These are phyloP conservation scores for Tylopilus sp. DNA, from an alignment of 1,284 basidiomycete genomes.

Conservation along the genomic window DNA sequence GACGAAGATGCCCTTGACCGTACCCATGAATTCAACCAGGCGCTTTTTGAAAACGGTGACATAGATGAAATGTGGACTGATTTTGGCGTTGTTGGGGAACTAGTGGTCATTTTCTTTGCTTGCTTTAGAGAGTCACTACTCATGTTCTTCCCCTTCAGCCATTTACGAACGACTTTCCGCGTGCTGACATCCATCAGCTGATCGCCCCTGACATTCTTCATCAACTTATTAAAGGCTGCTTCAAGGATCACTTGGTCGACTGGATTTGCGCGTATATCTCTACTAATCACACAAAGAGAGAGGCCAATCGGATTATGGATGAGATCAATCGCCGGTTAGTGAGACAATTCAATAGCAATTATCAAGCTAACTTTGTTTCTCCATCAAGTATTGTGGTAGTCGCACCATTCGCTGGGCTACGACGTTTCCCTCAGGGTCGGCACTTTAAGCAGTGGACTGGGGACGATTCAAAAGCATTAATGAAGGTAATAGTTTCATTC, in stretches of 20 bases:
- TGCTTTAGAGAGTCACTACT: too few relatives aligned
- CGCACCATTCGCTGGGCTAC: neutral
- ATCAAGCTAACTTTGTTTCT: conserved; percentile 5
- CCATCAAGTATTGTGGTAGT: neutral
- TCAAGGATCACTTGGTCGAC: conserved; percentile 16
- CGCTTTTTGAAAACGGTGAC: too few relatives aligned
- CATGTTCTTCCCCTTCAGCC: neutral
- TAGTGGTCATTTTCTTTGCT: neutral
- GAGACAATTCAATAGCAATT: neutral
- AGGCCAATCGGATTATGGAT: conserved; percentile 1
- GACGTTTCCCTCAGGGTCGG: neutral
- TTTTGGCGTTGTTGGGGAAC: conserved; percentile 1
- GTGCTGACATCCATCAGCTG: conserved; percentile 4
- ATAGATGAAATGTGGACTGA: neutral
- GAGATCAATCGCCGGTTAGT: conserved; percentile 12
- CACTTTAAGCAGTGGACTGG: neutral
- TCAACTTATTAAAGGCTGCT: conserved; percentile 6
- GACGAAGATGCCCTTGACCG: too few relatives aligned
- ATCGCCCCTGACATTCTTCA: conserved; percentile 12
- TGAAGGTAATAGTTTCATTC: neutral
- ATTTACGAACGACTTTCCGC: conserved; percentile 15
- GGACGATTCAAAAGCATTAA: neutral
- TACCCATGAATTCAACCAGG: too few relatives aligned
- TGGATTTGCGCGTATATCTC: conserved; percentile 7
- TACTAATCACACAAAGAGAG: neutral